These are phyloP conservation scores for Candida vaughaniae DNA, from an alignment of 805 yeast species.

Conservation along the genomic window DNA sequence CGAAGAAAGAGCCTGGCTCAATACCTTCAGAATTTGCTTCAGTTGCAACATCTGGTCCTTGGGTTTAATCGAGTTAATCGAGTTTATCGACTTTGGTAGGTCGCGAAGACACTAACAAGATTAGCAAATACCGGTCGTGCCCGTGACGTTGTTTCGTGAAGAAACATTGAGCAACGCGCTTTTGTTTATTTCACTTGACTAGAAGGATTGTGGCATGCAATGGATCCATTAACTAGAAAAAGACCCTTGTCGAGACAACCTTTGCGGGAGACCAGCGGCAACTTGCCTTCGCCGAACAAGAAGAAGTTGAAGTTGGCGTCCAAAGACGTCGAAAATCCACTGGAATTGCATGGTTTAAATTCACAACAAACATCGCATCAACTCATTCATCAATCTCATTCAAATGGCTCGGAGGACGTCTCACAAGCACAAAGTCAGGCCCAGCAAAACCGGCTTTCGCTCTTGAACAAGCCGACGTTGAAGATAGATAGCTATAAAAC, in stretches of 20 bases:
- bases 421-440: background rate
- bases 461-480: constrained; percentile 4
- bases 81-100: no score
- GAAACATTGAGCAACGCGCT: no score
- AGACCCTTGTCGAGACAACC: constrained; percentile 22
- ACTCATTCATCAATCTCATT: background rate
- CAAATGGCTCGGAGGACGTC: no score
- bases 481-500: constrained; percentile 5
- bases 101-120: no score
- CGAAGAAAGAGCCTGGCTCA: constrained; percentile 32
- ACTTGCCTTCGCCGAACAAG: constrained; percentile 36
- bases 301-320: constrained; percentile 19
- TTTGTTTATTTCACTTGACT: no score
- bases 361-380: constrained; percentile 1
- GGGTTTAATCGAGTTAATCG: no score
- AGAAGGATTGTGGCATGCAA: no score
- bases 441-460: constrained; percentile 3
- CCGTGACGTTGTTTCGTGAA: no score
- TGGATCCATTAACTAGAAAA: no score
- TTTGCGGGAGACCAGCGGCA: constrained; percentile 39
- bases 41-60: constrained; percentile 39
- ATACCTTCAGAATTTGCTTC: constrained; percentile 34
- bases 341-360: no score
- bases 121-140: no score
- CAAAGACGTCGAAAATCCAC: background rate